Percentiles rank a stretch among this genome's conserved stretches.
These are phyloP conservation scores for Scutellospora calospora DNA, from an alignment of 371 early-diverging fungal species.

Conservation along the genomic window DNA sequence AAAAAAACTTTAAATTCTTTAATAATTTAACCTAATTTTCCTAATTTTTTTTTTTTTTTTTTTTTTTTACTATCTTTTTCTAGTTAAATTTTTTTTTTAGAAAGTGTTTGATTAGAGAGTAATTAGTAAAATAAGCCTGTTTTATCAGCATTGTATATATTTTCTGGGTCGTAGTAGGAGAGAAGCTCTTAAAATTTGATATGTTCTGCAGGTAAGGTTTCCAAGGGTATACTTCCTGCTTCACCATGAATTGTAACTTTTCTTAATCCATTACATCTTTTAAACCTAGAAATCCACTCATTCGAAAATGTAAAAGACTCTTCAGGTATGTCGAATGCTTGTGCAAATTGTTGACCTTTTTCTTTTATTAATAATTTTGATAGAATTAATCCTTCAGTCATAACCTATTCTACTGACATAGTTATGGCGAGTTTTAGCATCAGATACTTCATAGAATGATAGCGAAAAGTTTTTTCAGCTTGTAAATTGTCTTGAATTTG, in stretches of 20 bases:
- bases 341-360: constrained; percentile 12
- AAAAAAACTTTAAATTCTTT: too few species aligned
- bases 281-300: constrained; percentile 10
- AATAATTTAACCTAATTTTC: too few species aligned
- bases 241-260: not conserved
- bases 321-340: constrained; percentile 1
- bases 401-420: constrained; percentile 10
- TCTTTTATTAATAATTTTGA: constrained; percentile 18
- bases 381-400: not conserved
- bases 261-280: not conserved
- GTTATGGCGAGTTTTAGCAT: not conserved
- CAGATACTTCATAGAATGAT: constrained; percentile 9
- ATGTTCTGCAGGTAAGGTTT: not conserved
- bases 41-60: too few species aligned
- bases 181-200: constrained; percentile 15
- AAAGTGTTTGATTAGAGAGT: not conserved
- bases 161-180: not conserved
- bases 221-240: not conserved
- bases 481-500: not conserved
- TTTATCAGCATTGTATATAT: constrained; percentile 24
- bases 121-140: not conserved
- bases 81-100: not conserved
- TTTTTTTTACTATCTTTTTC: not conserved
- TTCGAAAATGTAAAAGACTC: not conserved
- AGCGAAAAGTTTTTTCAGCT: not conserved